Evolutionary conservation across 2,329 filamentous ascomycete genomes (phyloP), one percentile per base, ranked within the genome.

Genomic region (Ilyonectria destructans): DNA sequence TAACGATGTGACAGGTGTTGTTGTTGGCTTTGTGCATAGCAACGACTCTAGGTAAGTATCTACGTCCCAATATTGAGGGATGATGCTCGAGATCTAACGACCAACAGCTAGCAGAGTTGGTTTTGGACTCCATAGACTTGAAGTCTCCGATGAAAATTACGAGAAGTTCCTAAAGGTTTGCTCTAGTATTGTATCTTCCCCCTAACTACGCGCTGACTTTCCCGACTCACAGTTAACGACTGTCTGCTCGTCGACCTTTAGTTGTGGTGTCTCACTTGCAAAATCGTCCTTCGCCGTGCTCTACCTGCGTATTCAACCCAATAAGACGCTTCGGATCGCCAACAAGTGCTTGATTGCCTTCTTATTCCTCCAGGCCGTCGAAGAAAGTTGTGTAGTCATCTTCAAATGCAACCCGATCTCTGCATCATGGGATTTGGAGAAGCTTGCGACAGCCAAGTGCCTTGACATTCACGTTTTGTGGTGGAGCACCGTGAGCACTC

Each of bases 201-300:
- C 12, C 15, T 10, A 43, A 6, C 2, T 7, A 19, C 7, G 19
- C 12, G 43, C 49, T 69, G 7, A 67, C 8, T 9, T 1, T 29
- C 6, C 40, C 40, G n/a, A 4, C 15, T n/a, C 21, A 7, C 5
- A 75, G 72, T 73, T 63, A 35, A 70, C 65, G 10, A 71, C 72
- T 17, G 73, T 68, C 31, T 71, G 71, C 54, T 80, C 79, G 1
- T 46, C 71, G 10, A 74, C 73, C 1, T 80, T 78, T 43, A 80
- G 77, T 51, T 70, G 74, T 55, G 75, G 78, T 5, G 67, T 80
- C 5, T 62, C 71, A 6, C 60, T 75, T 4, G 78, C 78, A 15
- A 79, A 80, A 55, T 76, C 77, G 12, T 80, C 77, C 1, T 79
- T 80, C 29, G 78, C 79, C 2, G 67, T 79, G 1, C 68, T 81